These are phyloP conservation scores for Pleurotus sapidus DNA, from an alignment of 768 basidiomycete genomes.

Conservation along the genomic window DNA sequence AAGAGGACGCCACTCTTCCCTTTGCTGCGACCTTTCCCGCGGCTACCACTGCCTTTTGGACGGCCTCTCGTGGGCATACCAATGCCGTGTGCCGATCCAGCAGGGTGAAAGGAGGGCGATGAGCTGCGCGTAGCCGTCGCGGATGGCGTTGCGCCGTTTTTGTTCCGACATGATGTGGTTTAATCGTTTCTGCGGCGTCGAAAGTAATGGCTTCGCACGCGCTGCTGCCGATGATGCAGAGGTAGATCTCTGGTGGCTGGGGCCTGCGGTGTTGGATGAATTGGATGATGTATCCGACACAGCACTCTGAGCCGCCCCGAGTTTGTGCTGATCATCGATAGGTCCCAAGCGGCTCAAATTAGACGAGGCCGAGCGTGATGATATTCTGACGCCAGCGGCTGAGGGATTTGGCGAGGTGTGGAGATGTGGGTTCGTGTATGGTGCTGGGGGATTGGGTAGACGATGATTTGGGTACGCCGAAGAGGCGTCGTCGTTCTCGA, in stretches of 20 bases:
- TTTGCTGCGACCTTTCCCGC: conserved; percentile 68
- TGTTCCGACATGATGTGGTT: conserved; percentile 97
- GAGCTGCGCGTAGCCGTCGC: conserved; percentile 85
- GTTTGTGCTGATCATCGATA: conserved; percentile 11
- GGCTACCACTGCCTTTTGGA: conserved; percentile 74
- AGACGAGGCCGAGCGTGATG: conserved; percentile 23
- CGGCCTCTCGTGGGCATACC: conserved; percentile 76
- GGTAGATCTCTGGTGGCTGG: conserved; percentile 7
- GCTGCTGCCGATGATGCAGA: conserved; percentile 12
- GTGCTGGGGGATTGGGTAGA: conserved; percentile 24
- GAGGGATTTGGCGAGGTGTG: conserved; percentile 40
- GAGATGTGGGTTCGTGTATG: conserved; percentile 48
- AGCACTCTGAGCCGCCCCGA: conserved; percentile 19
- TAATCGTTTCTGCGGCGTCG: conserved; percentile 82
- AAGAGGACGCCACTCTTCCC: conserved; percentile 90
- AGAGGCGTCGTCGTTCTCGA: conserved; percentile 38
- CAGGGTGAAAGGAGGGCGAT: conserved; percentile 81
- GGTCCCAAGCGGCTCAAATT: neutral
- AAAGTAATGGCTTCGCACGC: conserved; percentile 64
- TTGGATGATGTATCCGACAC: conserved; percentile 27
- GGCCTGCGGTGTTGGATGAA: conserved; percentile 10
- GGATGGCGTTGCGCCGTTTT: conserved; percentile 88
- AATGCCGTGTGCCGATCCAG: conserved; percentile 61
- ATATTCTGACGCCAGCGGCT: conserved; percentile 29
- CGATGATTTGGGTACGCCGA: conserved; percentile 14